Base-by-base conservation (phyloP, 257 asterid genomes). In the Lycium ferocissimum region DNA sequence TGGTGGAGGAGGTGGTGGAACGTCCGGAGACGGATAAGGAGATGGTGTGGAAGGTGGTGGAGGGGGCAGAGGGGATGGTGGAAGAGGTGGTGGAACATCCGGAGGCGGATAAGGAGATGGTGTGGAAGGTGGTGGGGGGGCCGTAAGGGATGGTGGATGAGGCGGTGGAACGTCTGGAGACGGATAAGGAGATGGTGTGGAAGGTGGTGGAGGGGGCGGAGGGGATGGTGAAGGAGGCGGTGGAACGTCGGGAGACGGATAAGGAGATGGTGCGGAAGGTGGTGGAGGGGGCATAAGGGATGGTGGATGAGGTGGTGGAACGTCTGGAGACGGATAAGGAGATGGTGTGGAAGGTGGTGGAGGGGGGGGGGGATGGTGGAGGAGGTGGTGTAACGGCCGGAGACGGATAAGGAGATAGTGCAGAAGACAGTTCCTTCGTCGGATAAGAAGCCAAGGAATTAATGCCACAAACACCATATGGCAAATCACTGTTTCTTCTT, bases 371-470 rank as follows among this genome's bases (percentile, higher is more conserved):
- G 18, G 88, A 83, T 3, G 56, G 14, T 15, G 82, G 26, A 3
- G 81, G 80, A 3, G 85, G 71, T 8, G 86, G 85, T 2, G 87
- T 73, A 81, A 67, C 45, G 20, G 84, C 14, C 13, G 87, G 87
- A 33, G 71, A 56, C 4, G 84, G 84, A 15, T 43, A 51, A 11
- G 86, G 84, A 75, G 88, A 47, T 9, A 83, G 79, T 9, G 80
- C 49, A 57, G 85, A 61, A 80, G 47, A 53, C 17, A 38, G 69
- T n/a, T 79, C 67, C 83, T 78, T 87, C 1, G 82, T 85, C 47
- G 89, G 89, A 79, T 87, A 85, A 43, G 88, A 87, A 63, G 88
- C 88, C 86, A 82, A 86, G 38, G 91, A 72, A 65, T 88, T 84
- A 59, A 88, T 88, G 54, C 81, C 88, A 82, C 91, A 86, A 53